Evolutionary conservation across 1,139 yeast species (phyloP).

Genomic region (Suhomyces ambrosiae): DNA sequence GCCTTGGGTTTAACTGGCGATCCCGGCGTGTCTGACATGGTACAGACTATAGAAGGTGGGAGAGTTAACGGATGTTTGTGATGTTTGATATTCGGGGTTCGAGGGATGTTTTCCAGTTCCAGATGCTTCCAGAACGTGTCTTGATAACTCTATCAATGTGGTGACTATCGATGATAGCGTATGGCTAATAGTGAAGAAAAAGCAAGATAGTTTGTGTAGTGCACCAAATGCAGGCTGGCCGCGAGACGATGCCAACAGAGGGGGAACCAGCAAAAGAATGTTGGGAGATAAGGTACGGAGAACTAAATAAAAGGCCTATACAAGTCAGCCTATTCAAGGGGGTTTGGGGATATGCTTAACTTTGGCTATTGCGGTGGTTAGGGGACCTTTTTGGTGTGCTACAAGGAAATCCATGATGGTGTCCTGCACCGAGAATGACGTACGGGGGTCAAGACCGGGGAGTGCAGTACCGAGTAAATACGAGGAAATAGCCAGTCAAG

Average conservation of each 20-base stretch:
- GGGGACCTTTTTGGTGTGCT: too few relatives aligned
- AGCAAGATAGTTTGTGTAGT: not conserved
- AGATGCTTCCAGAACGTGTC: too few relatives aligned
- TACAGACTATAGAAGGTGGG: not conserved
- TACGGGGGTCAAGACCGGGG: not conserved
- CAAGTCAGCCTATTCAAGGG: too few relatives aligned
- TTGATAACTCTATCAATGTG: too few relatives aligned
- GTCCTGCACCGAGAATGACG: not conserved
- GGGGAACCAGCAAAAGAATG: too few relatives aligned
- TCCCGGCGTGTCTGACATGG: conserved; percentile 7
- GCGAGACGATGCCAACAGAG: not conserved
- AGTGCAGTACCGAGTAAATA: not conserved
- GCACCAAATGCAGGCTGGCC: not conserved
- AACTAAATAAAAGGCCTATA: too few relatives aligned
- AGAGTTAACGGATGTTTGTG: not conserved
- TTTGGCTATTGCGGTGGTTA: too few relatives aligned
- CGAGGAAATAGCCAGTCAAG: too few relatives aligned
- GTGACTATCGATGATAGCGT: not conserved
- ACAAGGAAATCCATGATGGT: not conserved
- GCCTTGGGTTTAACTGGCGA: conserved; percentile 4
- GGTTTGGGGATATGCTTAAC: too few relatives aligned
- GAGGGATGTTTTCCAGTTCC: too few relatives aligned
- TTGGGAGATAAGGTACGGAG: not conserved
- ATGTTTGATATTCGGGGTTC: not conserved
- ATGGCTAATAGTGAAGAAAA: not conserved